These are phyloP conservation scores for Rhizopogon vesiculosus DNA, from an alignment of 768 basidiomycete genomes.

Conservation along the genomic window DNA sequence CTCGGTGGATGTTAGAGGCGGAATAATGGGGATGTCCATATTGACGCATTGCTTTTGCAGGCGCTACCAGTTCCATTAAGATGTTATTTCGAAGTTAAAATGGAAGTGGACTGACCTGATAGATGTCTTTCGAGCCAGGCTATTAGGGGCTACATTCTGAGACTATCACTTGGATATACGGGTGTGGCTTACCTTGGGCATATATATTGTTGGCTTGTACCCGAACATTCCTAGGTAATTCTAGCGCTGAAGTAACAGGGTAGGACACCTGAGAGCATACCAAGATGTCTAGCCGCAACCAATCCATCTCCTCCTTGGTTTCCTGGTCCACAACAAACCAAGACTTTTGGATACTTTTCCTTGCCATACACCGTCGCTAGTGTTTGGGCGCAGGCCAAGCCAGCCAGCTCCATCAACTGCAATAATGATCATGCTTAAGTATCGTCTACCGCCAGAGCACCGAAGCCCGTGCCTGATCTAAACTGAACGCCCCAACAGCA, in stretches of 20 bases:
- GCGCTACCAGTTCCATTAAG: conserved; percentile 40
- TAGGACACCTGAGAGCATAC: conserved; percentile 34
- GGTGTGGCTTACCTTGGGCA: conserved; percentile 70
- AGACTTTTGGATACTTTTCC: conserved; percentile 65
- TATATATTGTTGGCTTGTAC: conserved; percentile 83
- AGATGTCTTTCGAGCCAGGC: conserved; percentile 93
- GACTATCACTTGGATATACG: neutral
- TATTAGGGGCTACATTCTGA: conserved; percentile 21
- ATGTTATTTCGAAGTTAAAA: neutral
- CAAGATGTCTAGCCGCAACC: conserved; percentile 92
- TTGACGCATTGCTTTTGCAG: conserved; percentile 85
- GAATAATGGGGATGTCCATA: conserved; percentile 75
- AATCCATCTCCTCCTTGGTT: conserved; percentile 98
- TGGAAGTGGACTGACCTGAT: conserved; percentile 47
- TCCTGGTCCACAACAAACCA: conserved; percentile 97
- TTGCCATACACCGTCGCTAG: conserved; percentile 73
- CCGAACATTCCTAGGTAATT: conserved; percentile 75
- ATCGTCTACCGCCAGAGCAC: neutral
- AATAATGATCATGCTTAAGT: neutral
- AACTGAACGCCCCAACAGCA: conserved; percentile 81
- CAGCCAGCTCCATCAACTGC: conserved; percentile 95
- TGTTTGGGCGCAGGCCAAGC: conserved; percentile 88
- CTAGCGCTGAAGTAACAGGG: neutral
- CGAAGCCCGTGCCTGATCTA: conserved; percentile 68
- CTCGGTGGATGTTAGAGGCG: conserved; percentile 41